Base-by-base conservation (phyloP, 176 grass and related monocot species). In the Oryza australiensis region DNA sequence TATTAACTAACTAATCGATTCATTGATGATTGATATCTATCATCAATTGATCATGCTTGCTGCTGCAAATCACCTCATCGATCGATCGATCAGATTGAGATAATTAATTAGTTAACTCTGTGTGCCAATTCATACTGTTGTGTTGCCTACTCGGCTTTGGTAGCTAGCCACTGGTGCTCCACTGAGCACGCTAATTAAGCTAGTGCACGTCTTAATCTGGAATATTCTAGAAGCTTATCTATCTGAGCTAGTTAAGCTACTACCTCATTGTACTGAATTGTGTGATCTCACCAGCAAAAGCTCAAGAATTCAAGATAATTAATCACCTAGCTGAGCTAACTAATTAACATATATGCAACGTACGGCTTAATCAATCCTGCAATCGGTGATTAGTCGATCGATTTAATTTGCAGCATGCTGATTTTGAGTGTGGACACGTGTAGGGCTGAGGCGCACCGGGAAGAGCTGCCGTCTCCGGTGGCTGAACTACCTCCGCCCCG, bases 391-490 rank as follows among this genome's bases (percentile, higher is more conserved):
- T 51, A 7, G 4, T 20, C 38, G 12, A 51, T 20, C 38, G 12
- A 51, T 51, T 62, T 2, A 0, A 1, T 10, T 57, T 13, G 12
- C 0, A n/a, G 16, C 18, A 2, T 1, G 29, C 80, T 72, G 2
- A 62, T 7, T 2, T 12, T 1, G 12, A 12, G 37, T 76, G 23
- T 18, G 18, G 69, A 16, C 62, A 35, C 37, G 24, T 63, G 60
- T 59, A 82, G 95, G 95, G 10, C 75, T 98, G 26, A 91, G 53
- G 67, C 94, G 95, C 75, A 98, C 90, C 0, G 95, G 95, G 16
- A 99, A 99, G 91, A 99, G 96, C 87, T 99, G 96, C 84, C 86
- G 96, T 0, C 93, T 99, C 3, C 87, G 96, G 69, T 99, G 96
- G 96, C 92, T 98, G 1, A 98, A 98, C 86, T 98, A 98, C 79